Evolutionary conservation across 2,329 filamentous ascomycete species (phyloP).

Genomic region (Cyanodermella asteris): DNA sequence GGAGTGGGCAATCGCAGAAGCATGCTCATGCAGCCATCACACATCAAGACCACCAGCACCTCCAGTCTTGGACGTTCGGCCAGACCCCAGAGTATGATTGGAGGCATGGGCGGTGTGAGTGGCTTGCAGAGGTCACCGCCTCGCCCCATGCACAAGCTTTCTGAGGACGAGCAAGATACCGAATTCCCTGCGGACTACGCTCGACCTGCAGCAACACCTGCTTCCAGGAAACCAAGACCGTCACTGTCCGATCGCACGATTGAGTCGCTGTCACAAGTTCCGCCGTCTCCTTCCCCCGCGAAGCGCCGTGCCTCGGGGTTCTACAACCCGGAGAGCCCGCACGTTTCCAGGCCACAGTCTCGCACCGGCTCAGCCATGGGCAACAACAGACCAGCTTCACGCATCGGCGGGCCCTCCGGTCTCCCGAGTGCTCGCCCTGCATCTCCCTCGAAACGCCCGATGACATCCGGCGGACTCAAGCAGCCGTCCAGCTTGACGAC

Average conservation of each 20-base stretch:
- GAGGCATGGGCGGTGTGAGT: too few relatives aligned
- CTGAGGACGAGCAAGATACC: too few relatives aligned
- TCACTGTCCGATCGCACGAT: constrained; percentile 70
- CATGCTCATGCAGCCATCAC: too few relatives aligned
- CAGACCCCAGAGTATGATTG: too few relatives aligned
- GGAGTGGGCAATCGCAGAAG: too few relatives aligned
- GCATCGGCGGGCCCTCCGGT: constrained; percentile 4
- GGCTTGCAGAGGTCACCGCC: too few relatives aligned
- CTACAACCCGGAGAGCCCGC: constrained; percentile 42
- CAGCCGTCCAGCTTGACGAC: too few relatives aligned
- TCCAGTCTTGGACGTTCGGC: too few relatives aligned
- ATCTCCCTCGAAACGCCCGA: constrained; percentile 2
- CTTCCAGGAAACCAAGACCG: constrained; percentile 13
- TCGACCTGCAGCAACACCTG: neutral
- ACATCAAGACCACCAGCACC: too few relatives aligned
- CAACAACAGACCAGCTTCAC: constrained; percentile 9
- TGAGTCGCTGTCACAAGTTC: constrained; percentile 58
- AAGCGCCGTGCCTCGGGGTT: constrained; percentile 48
- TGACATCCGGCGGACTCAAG: too few relatives aligned
- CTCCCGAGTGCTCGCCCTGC: constrained; percentile 2
- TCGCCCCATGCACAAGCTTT: too few relatives aligned
- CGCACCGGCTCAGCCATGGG: constrained; percentile 40
- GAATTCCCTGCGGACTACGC: too few relatives aligned
- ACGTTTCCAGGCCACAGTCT: constrained; percentile 39
- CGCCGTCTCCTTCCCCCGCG: constrained; percentile 53